Evolutionary conservation across 768 basidiomycete species (phyloP).

Genomic region (Tricholoma flavovirens): DNA sequence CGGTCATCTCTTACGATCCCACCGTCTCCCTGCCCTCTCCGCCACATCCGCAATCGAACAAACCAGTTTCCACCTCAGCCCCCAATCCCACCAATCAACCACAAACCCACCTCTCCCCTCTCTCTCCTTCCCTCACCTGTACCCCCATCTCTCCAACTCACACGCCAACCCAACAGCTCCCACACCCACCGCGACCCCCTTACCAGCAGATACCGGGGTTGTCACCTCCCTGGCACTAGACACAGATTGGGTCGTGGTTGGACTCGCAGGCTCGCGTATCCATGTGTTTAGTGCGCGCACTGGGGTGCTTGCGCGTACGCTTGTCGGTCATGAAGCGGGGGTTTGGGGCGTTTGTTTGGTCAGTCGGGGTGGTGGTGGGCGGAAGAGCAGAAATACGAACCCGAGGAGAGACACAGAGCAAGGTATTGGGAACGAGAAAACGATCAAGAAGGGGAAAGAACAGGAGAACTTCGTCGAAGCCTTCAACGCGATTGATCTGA

Average conservation of each 20-base stretch:
- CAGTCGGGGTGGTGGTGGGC: slow-evolving; percentile 23
- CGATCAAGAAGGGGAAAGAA: not conserved
- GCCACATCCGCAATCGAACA: not conserved
- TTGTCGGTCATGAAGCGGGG: slow-evolving; percentile 82
- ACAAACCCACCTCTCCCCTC: not conserved
- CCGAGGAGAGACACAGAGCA: slow-evolving; percentile 37
- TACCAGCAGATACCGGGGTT: slow-evolving; percentile 45
- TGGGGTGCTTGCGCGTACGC: slow-evolving; percentile 69
- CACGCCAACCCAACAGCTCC: no score
- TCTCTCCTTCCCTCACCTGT: not conserved
- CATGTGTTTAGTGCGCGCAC: slow-evolving; percentile 79
- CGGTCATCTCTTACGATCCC: slow-evolving; percentile 58
- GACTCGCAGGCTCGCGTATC: slow-evolving; percentile 79
- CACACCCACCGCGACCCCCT: not conserved
- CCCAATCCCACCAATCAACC: not conserved
- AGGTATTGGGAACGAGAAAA: not conserved
- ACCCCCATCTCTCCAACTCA: not conserved
- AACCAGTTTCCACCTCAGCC: not conserved
- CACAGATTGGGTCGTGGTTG: slow-evolving; percentile 78
- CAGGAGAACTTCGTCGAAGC: not conserved
- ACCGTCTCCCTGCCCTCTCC: slow-evolving; percentile 6
- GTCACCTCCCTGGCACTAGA: slow-evolving; percentile 88
- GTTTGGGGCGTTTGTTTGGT: slow-evolving; percentile 90
- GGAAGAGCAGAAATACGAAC: not conserved
- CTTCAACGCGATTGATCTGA: not conserved